Evolutionary conservation across 2,329 filamentous ascomycete genomes (phyloP).

Genomic region (Colletotrichum sansevieriae): DNA sequence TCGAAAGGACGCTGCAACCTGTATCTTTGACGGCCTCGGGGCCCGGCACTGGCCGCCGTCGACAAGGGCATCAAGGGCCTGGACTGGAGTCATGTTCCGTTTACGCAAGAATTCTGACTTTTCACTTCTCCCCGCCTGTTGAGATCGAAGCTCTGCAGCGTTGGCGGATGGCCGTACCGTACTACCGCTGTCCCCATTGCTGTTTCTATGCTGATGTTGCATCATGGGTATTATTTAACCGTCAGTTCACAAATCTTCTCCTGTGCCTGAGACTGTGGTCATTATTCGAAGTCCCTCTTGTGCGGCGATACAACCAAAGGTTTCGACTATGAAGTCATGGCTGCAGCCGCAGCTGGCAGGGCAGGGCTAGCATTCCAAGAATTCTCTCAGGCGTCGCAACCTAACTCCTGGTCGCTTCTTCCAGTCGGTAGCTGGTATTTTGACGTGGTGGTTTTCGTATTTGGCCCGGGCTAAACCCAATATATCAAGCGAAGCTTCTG

Average conservation of each 20-base stretch:
- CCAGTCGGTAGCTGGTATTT: no score
- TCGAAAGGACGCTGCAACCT: conserved; percentile 24
- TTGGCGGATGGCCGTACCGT: conserved; percentile 11
- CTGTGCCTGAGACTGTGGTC: conserved; percentile 2
- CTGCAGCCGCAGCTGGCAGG: conserved; percentile 8
- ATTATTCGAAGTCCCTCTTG: conserved; percentile 15
- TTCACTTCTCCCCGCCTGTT: conserved; percentile 10
- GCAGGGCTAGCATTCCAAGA: conserved; percentile 14
- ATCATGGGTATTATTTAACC: not conserved
- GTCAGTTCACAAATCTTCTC: not conserved
- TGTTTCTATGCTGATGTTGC: not conserved
- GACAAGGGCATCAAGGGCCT: no score
- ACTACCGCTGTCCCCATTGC: conserved; percentile 1
- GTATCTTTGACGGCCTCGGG: no score
- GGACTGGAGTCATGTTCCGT: not conserved
- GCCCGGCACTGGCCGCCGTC: no score
- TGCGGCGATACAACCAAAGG: conserved; percentile 11
- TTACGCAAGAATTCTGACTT: conserved; percentile 17
- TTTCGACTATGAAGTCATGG: conserved; percentile 38
- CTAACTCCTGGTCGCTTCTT: conserved; percentile 5
- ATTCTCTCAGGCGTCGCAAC: conserved; percentile 8
- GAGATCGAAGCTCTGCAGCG: conserved; percentile 9
- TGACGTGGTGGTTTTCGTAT: no score
- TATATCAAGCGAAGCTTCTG: no score
- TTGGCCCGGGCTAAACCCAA: no score